These are phyloP conservation scores for Diplotaxis tenuifolia DNA, from an alignment of 345 rosid genomes.

Conservation along the genomic window DNA sequence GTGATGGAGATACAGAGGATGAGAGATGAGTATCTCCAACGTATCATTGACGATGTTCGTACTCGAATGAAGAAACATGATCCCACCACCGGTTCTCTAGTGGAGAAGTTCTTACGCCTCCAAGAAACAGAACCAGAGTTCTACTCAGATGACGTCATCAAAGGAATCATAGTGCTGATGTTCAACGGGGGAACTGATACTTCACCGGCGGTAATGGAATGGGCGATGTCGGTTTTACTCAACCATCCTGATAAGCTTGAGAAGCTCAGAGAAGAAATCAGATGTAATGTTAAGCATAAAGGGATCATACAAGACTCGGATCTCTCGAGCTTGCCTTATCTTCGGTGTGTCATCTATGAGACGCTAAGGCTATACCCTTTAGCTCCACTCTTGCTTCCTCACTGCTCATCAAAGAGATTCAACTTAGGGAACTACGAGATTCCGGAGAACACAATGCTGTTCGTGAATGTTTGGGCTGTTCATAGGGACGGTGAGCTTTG, in stretches of 20 bases:
- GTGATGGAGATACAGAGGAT: slow-evolving; percentile 36
- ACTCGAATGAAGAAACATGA: slow-evolving; percentile 32
- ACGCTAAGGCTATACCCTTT: slow-evolving; percentile 58
- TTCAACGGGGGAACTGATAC: slow-evolving; percentile 59
- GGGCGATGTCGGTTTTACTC: slow-evolving; percentile 61
- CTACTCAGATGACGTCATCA: slow-evolving; percentile 47
- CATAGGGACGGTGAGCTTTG: slow-evolving; percentile 53
- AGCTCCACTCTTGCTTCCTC: slow-evolving; percentile 55
- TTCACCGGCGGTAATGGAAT: slow-evolving; percentile 45
- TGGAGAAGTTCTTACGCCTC: slow-evolving; percentile 42
- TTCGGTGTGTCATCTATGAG: slow-evolving; percentile 55
- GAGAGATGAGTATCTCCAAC: slow-evolving; percentile 47
- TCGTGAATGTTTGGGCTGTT: slow-evolving; percentile 53
- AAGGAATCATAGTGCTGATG: slow-evolving; percentile 46
- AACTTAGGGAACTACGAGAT: slow-evolving; percentile 45
- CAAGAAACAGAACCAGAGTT: slow-evolving; percentile 55
- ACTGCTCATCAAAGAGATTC: slow-evolving; percentile 46
- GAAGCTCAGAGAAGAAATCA: slow-evolving; percentile 52
- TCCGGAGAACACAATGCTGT: slow-evolving; percentile 42
- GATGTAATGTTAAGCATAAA: slow-evolving; percentile 30
- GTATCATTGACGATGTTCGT: slow-evolving; percentile 40
- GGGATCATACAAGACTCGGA: slow-evolving; percentile 49
- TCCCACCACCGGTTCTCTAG: slow-evolving; percentile 30
- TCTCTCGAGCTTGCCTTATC: slow-evolving; percentile 52
- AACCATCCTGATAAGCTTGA: slow-evolving; percentile 50